These are phyloP conservation scores for Tricholoma furcatifolium DNA, from an alignment of 768 basidiomycete species.

Conservation along the genomic window DNA sequence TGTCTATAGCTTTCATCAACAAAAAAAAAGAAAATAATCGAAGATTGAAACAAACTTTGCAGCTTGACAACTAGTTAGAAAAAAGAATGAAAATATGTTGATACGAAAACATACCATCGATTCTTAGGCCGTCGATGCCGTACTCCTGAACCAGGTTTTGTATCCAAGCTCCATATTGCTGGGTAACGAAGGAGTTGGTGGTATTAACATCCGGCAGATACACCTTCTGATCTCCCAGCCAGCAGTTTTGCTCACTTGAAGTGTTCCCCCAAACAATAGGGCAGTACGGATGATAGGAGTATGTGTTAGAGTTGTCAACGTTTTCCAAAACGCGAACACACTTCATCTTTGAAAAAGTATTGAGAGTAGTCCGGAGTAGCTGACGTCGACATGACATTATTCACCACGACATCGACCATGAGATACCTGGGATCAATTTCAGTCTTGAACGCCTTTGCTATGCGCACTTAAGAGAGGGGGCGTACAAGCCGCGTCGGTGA, in stretches of 20 bases:
- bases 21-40: not conserved
- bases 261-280: constrained; percentile 67
- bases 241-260: constrained; percentile 74
- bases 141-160: constrained; percentile 65
- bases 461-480: constrained; percentile 6
- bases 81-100: constrained; percentile 23
- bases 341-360: constrained; percentile 68
- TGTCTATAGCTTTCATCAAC: constrained; percentile 43
- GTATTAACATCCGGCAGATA: constrained; percentile 82
- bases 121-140: constrained; percentile 81
- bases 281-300: constrained; percentile 73
- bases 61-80: constrained; percentile 35
- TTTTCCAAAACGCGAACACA: constrained; percentile 23
- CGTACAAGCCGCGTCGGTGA: constrained; percentile 70
- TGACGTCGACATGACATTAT: constrained; percentile 79
- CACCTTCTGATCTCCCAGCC: constrained; percentile 78
- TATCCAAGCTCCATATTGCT: constrained; percentile 70
- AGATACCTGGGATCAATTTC: constrained; percentile 47
- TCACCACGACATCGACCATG: constrained; percentile 85
- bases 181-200: constrained; percentile 58
- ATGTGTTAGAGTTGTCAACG: constrained; percentile 4
- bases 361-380: constrained; percentile 60
- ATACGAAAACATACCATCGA: constrained; percentile 50
- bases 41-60: constrained; percentile 36
- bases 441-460: not conserved